phyloP scores from a whole-genome alignment of 257 asterid genomes.

The Solanum peruvianum region DNA sequence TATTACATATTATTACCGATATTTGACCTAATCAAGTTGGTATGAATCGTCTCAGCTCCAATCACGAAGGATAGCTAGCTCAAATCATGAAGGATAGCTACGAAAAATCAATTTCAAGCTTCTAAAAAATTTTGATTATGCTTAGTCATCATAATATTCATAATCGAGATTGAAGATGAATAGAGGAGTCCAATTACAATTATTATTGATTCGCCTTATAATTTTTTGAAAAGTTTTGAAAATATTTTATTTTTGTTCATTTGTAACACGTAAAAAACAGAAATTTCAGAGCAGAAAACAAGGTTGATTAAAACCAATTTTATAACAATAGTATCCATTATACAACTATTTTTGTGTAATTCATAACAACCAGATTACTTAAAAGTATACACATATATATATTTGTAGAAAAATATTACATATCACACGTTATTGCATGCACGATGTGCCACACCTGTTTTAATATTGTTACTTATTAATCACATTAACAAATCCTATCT shows the following conservation, averaged over 20 bases:
- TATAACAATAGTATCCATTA: background rate
- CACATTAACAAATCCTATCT: background rate
- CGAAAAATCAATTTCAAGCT: fast-evolving
- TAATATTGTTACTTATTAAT: background rate
- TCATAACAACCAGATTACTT: background rate
- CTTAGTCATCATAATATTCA: no score
- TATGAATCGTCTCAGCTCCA: background rate
- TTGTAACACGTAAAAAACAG: background rate
- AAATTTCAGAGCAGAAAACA: background rate
- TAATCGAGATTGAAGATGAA: background rate
- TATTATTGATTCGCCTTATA: background rate
- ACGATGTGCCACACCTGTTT: background rate
- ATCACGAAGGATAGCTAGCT: background rate
- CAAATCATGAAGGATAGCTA: no score
- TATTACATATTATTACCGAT: no score
- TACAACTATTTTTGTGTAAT: background rate
- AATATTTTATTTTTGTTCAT: background rate
- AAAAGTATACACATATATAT: background rate
- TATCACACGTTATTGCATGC: background rate
- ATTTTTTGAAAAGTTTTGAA: no score
- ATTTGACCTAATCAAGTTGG: no score
- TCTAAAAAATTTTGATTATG: background rate
- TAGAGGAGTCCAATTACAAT: background rate
- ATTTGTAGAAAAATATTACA: background rate
- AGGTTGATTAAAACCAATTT: background rate